Evolutionary conservation across 441 rosid genomes (phyloP), one percentile per base, ranked within the genome.

Genomic region (Eruca vesicaria): DNA sequence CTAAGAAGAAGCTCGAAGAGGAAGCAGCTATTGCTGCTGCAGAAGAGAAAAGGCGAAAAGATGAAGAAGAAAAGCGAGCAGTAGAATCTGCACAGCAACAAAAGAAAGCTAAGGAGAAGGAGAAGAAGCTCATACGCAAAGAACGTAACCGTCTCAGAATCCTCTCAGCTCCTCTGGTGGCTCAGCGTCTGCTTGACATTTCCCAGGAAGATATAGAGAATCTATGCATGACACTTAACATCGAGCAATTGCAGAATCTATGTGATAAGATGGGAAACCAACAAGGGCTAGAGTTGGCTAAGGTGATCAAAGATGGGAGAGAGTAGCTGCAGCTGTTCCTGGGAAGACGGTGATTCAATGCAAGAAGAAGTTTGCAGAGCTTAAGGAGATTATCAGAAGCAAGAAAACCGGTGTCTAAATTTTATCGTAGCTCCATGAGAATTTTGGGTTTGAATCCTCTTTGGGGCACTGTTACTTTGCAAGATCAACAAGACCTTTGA

Each of bases 251-350:
- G 79, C 89, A 84, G 84, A 78, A 72, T 80, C 66, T 96, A 62
- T 93, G 98, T 72, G 90, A 82, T 75, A 86, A 84, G 61, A 80
- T 93, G 88, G 93, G 87, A 43, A 85, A 84, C 38, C 85, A 82
- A 79, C 90, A 87, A 80, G 84, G 82, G 33, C 45, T 73, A 14
- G 97, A 83, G 45, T 74, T 78, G 63, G 99, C 96, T 55, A 83
- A 83, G 74, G 69, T 85, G 70, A 82, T 96, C 69, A 84, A 81
- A 76, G 88, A 88, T 58, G 79, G 99, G 99, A 93, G 87, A 74
- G 99, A 77, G 97, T 96, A 58, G 96, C 97, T 68, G 84, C 99
- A 31, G 94, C 98, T 21, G 97, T 96, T 77, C 99, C 98, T n/a
- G 97, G 98, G 77, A 96, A 90, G 81, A 91, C 94, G 3, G 78